phyloP scores from a whole-genome alignment of 148 eudicot genomes.

The Rhododendron henanense region DNA sequence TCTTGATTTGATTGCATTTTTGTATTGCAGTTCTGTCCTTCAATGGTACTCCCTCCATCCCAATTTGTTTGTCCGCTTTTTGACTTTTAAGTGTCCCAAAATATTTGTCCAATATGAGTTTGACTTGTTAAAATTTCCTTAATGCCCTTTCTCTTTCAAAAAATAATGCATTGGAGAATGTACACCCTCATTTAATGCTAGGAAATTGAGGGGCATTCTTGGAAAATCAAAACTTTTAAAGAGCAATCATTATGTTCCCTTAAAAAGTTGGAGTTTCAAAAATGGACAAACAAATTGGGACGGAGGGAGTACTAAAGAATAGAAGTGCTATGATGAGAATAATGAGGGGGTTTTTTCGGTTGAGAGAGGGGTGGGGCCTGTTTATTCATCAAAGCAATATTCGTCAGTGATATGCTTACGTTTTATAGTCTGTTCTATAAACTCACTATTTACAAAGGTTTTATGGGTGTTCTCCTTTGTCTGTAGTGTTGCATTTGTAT shows the following conservation, averaged over 20 bases:
- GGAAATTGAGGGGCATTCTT: no score
- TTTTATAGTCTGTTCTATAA: neutral
- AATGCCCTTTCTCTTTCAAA: no score
- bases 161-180: no score
- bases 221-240: no score
- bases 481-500: neutral
- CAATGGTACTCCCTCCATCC: neutral
- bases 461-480: neutral
- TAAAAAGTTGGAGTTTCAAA: no score
- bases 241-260: no score
- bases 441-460: neutral
- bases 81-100: no score
- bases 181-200: no score
- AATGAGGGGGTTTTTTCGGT: neutral
- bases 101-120: no score
- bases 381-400: neutral
- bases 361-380: neutral
- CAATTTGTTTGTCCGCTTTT: no score
- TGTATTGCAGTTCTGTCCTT: neutral
- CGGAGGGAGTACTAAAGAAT: neutral
- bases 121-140: no score
- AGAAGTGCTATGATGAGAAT: neutral
- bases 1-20: neutral
- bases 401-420: neutral
- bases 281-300: no score